phyloP scores from a whole-genome alignment of 2,329 filamentous ascomycete species.

The Cladosporium sp. region DNA sequence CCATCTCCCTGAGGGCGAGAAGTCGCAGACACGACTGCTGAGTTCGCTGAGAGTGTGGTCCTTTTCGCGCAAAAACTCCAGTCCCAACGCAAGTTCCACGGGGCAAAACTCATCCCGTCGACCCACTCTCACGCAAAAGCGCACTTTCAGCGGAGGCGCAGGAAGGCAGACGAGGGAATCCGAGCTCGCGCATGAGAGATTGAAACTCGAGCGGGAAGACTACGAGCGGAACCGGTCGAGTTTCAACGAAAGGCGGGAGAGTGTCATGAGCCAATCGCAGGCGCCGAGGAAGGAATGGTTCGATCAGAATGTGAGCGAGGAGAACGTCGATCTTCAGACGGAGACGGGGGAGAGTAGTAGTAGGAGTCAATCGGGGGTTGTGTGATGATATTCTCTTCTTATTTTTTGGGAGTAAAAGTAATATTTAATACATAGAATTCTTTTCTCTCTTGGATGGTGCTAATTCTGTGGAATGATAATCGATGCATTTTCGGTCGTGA shows the following conservation, averaged over 20 bases:
- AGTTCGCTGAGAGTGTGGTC: conserved; percentile 4
- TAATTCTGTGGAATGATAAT: neutral
- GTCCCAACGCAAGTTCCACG: conserved; percentile 9
- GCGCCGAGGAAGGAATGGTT: conserved; percentile 26
- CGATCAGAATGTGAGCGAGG: conserved; percentile 22
- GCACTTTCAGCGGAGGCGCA: conserved; percentile 27
- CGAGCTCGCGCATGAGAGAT: conserved; percentile 34
- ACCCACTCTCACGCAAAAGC: conserved; percentile 20
- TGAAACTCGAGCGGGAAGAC: conserved; percentile 36
- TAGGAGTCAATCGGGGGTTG: neutral
- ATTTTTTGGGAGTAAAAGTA: no score
- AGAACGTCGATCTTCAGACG: conserved; percentile 13
- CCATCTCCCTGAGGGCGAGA: conserved; percentile 3
- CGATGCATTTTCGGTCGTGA: no score
- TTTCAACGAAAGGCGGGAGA: conserved; percentile 20
- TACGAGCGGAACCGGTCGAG: conserved; percentile 19
- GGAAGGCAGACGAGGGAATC: conserved; percentile 30
- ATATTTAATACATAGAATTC: no score
- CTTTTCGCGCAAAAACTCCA: conserved; percentile 2
- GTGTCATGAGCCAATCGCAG: conserved; percentile 11
- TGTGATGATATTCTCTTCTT: no score
- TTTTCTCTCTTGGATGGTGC: no score
- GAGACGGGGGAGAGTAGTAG: conserved; percentile 12
- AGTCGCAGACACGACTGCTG: conserved; percentile 16
- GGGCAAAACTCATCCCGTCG: conserved; percentile 2